These are phyloP conservation scores for Penicillium ochrochloron DNA, from an alignment of 495 filamentous ascomycete species.

Conservation along the genomic window DNA sequence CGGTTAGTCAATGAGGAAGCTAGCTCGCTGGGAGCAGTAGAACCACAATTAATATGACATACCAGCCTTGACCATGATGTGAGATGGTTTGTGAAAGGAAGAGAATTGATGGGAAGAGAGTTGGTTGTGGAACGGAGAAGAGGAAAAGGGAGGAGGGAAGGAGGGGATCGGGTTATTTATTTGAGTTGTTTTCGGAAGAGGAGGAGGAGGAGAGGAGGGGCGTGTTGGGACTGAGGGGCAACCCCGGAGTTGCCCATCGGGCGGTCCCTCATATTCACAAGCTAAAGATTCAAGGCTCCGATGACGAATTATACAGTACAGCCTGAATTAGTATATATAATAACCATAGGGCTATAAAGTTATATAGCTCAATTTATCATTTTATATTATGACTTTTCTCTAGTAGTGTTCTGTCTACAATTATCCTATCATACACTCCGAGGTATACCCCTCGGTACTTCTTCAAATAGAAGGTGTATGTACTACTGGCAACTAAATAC, in stretches of 20 bases:
- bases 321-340: not conserved
- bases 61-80: slow-evolving; percentile 91
- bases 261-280: slow-evolving; percentile 4
- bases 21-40: not conserved
- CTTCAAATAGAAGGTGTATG: not conserved
- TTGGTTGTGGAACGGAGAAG: slow-evolving; percentile 20
- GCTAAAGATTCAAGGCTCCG: not conserved
- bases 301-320: not conserved
- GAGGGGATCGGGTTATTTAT: slow-evolving; percentile 24
- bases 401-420: not conserved
- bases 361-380: not conserved
- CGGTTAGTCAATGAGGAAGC: not conserved
- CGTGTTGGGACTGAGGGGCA: slow-evolving; percentile 25
- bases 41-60: slow-evolving; percentile 31
- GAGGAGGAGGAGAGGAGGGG: slow-evolving; percentile 24
- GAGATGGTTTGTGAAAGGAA: slow-evolving; percentile 16
- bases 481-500: not conserved
- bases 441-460: no score
- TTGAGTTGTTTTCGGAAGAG: not conserved
- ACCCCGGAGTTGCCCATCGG: slow-evolving; percentile 31
- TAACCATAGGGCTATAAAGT: not conserved
- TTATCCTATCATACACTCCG: not conserved
- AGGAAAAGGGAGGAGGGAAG: slow-evolving; percentile 26
- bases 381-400: not conserved
- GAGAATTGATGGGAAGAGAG: slow-evolving; percentile 16